A percentile compares a stretch with the other conserved stretches of the same genome.
These are phyloP conservation scores for Penicillium subrubescens DNA, from an alignment of 495 filamentous ascomycete species.

Conservation along the genomic window DNA sequence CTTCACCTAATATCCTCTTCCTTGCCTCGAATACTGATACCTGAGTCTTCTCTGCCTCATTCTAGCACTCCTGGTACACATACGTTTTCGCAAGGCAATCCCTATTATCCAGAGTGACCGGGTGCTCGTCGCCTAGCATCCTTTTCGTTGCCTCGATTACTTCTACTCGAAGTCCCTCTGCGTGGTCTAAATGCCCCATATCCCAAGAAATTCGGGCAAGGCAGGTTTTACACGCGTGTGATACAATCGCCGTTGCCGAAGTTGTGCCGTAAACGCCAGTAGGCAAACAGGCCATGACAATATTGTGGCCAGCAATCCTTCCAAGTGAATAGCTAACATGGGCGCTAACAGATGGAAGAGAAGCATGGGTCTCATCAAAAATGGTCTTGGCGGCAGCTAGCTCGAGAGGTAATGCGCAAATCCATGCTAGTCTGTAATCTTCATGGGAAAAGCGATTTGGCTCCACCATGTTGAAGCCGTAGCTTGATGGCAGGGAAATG, in stretches of 20 bases:
- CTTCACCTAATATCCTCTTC: conserved; percentile 4
- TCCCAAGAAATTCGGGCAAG: not conserved
- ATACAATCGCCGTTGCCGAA: conserved; percentile 30
- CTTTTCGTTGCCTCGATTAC: not conserved
- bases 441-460: conserved; percentile 1
- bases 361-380: conserved; percentile 36
- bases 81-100: not conserved
- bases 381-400: conserved; percentile 36
- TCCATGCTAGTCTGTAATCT: conserved; percentile 32
- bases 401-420: conserved; percentile 35
- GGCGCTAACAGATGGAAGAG: conserved; percentile 15
- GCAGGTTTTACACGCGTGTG: conserved; percentile 3
- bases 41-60: not conserved
- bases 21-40: not conserved
- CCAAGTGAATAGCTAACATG: conserved; percentile 42
- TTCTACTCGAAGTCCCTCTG: not conserved
- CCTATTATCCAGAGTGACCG: not conserved
- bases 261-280: conserved; percentile 1
- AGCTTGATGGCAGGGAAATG: not conserved
- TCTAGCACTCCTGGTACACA: not conserved
- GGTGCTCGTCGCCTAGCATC: conserved; percentile 9
- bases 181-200: not conserved
- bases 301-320: conserved; percentile 32
- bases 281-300: conserved; percentile 33
- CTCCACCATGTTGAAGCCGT: not conserved